Evolutionary conservation across 2,329 filamentous ascomycete genomes (phyloP), one percentile per base, ranked within the genome.

Genomic region (Fusarium mundagurra): DNA sequence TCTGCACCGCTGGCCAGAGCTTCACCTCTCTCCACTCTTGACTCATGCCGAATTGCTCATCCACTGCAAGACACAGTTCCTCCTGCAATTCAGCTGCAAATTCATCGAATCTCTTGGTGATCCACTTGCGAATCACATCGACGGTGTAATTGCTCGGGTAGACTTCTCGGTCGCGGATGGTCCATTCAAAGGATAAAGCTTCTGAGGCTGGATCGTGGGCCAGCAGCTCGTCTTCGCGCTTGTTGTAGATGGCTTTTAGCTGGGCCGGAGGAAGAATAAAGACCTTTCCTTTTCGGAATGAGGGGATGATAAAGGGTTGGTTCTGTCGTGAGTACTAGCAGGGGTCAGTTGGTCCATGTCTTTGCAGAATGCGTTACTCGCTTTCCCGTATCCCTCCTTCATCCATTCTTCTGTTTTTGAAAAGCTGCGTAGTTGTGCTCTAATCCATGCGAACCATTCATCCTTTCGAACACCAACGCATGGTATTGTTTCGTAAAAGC

Each of bases 321-420:
- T 60, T 60, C 2, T 39, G 34, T 53, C 44, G 9, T 27, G 57
- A 60, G 27, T 53, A 60, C 57, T 60, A 11, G 10, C 1, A 36
- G 12, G 6, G 24, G 16, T 39, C 8, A 50, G 34, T 22, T 16
- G 10, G 13, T 5, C 2, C 11, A 2, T 13, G 12, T 39, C 16
- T 24, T 18, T 8, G 20, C 9, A 3, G 27, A 34, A 13, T 18
- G 4, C 3, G 27, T n/a, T 39, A 22, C 24, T 39, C 17, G 27
- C 57, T 7, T 51, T 60, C 16, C 53, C 33, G 5, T 60, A 60
- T 33, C 57, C 57, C 20, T 51, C 44, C 14, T 31, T 53, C 57
- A 51, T 39, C 57, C 57, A 60, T 9, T 60, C 57, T 53, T 51
- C 57, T 24, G 57, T 60, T 14, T 60, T 60, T n/a, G 57, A 60